phyloP scores from a whole-genome alignment of 306 rosid genomes.

The Aeschynomene evenia region DNA sequence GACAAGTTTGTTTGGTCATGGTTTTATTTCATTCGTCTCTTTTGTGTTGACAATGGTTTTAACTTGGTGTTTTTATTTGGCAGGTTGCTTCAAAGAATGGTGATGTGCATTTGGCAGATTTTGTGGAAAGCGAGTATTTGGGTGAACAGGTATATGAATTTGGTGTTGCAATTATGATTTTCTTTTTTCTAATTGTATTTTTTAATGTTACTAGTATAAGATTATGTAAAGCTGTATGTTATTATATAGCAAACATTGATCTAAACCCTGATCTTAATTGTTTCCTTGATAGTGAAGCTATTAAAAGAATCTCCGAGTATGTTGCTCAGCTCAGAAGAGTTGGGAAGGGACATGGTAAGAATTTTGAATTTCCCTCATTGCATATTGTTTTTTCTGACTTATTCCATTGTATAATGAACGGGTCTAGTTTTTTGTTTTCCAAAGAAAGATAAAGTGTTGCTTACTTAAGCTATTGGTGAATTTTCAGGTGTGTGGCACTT shows the following conservation, averaged over 20 bases:
- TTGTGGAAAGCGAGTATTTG: slow-evolving; percentile 68
- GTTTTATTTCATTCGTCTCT: neutral
- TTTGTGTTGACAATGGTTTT: neutral
- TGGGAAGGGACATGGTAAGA: slow-evolving; percentile 91
- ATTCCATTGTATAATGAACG: neutral
- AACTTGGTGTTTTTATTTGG: neutral
- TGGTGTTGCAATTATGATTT: neutral
- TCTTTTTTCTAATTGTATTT: neutral
- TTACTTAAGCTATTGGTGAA: neutral
- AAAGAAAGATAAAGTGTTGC: neutral
- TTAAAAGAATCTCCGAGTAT: slow-evolving; percentile 82
- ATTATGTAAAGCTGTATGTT: neutral
- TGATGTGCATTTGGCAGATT: slow-evolving; percentile 78
- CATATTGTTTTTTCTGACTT: neutral
- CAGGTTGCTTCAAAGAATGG: slow-evolving; percentile 69
- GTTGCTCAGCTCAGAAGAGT: slow-evolving; percentile 96
- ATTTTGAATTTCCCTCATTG: neutral
- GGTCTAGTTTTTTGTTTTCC: neutral
- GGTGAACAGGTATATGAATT: slow-evolving; percentile 67
- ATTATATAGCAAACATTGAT: neutral
- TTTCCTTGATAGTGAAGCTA: slow-evolving; percentile 59
- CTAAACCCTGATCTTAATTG: neutral
- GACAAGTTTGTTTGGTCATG: slow-evolving; percentile 18
- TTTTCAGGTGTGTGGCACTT: slow-evolving; percentile 95
- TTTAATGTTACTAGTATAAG: neutral